Evolutionary conservation across 805 yeast species (phyloP), one percentile per base, ranked within the genome.

Genomic region (Metschnikowia aberdeeniae): DNA sequence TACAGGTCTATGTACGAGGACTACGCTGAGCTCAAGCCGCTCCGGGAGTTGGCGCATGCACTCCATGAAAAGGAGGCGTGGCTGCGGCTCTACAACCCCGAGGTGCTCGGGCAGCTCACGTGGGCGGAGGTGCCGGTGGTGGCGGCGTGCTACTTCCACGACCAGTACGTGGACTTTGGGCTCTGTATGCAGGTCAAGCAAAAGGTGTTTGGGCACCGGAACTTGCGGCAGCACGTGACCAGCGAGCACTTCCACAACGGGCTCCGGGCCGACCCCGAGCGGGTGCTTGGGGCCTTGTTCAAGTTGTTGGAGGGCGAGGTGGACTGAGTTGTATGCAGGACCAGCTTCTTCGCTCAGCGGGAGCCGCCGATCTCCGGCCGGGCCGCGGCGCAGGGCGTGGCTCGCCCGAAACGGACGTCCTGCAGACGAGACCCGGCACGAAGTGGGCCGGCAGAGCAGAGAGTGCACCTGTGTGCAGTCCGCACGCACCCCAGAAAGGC

Each of bases 231-330:
- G 47, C 69, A 60, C 44, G 62, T 74, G n/a, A 72, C 79, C 29
- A 74, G 72, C 51, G 78, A 76, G 43, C 68, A 57, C 45, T 76
- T 78, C 58, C 82, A 78, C 52, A 71, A 74, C 50, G 83, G 83
- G 0, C 51, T 75, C 12, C 61, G 78, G 26, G 68, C 68, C 0
- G 63, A 68, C 38, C 64, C 78, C 1, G 66, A 62, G 5, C 61
- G 53, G 22, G 70, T 78, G 2, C 51, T 77, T 44, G 69, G 65
- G 2, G 50, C 61, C 3, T 60, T 78, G 37, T 73, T 75, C 56
- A 54, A 47, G 24, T 53, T 76, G 26, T 52, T 76, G 2, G 70
- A 70, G 6, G 49, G 58, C 10, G 81, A 73, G 24, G 58, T 68
- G 17, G 73, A 71, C 49, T 72, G 57, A 33, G 11, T 9, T 3